These are phyloP conservation scores for Didymella keratinophila DNA, from an alignment of 2,329 filamentous ascomycete genomes.

Conservation along the genomic window DNA sequence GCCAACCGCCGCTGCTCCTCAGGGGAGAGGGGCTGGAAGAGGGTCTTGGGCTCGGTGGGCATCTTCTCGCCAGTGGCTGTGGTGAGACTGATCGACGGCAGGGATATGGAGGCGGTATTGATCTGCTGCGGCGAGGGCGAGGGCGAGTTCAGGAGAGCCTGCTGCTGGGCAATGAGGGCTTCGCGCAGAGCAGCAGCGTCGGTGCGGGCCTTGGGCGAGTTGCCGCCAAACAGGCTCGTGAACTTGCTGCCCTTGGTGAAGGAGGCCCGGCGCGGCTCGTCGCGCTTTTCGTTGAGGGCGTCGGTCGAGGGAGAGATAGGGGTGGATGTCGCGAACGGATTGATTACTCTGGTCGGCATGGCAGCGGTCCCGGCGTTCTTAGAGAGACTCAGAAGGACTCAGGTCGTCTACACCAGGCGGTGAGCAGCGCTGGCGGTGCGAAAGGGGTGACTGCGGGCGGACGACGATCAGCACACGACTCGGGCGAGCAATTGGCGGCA, in stretches of 20 bases:
- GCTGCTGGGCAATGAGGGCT: conserved; percentile 66
- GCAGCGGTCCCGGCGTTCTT: conserved; percentile 37
- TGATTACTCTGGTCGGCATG: conserved; percentile 70
- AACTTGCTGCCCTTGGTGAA: conserved; percentile 72
- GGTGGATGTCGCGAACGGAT: conserved; percentile 64
- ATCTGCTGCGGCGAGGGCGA: conserved; percentile 71
- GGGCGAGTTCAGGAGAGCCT: conserved; percentile 68
- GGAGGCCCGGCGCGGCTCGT: conserved; percentile 57
- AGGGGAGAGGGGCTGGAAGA: conserved; percentile 88
- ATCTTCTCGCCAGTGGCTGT: conserved; percentile 80
- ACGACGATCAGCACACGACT: conserved; percentile 18
- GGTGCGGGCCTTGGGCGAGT: conserved; percentile 75
- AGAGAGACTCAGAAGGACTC: background rate
- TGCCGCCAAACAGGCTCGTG: conserved; percentile 82
- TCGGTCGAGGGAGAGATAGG: conserved; percentile 60
- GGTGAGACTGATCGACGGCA: conserved; percentile 92
- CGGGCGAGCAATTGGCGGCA: conserved; percentile 18
- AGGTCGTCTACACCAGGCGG: conserved; percentile 8
- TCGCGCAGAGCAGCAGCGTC: conserved; percentile 70
- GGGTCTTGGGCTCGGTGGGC: conserved; percentile 76
- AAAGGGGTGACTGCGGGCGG: conserved; percentile 8
- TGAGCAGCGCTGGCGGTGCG: conserved; percentile 6
- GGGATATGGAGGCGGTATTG: conserved; percentile 74
- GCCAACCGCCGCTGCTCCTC: conserved; percentile 79
- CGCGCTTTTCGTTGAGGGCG: conserved; percentile 63